A percentile compares a stretch with the other conserved stretches of the same genome.
Conservation (phyloP, 2,329 filamentous ascomycete genomes). For the Esteya vermicola region DNA sequence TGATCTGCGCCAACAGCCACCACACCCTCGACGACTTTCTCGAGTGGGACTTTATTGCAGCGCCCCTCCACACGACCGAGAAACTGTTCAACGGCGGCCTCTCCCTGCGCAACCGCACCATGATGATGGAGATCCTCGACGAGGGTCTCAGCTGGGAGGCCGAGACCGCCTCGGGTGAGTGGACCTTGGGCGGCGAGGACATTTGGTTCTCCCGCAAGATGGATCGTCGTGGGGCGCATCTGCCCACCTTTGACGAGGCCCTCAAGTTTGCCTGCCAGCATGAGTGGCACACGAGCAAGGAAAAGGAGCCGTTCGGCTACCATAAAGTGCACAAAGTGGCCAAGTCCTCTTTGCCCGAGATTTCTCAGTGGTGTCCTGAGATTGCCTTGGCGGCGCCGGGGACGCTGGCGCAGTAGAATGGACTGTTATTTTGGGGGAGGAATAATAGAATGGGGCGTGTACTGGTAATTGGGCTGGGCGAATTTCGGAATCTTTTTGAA, state of each 20-base stretch:
- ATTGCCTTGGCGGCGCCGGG: conserved; percentile 11
- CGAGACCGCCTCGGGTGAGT: conserved; percentile 18
- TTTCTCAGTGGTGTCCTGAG: conserved; percentile 13
- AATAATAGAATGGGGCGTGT: too few relatives aligned
- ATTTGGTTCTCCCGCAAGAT: conserved; percentile 14
- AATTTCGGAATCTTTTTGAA: conserved; percentile 1
- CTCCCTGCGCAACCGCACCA: conserved; percentile 20
- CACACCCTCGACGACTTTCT: conserved; percentile 20
- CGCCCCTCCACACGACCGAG: conserved; percentile 13
- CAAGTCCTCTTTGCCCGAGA: conserved; percentile 6
- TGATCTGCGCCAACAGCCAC: conserved; percentile 19
- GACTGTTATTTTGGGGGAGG: too few relatives aligned
- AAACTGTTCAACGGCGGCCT: conserved; percentile 21
- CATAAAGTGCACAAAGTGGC: conserved; percentile 14
- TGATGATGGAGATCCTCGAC: conserved; percentile 27
- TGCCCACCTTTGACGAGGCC: conserved; percentile 9
- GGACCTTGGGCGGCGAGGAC: conserved; percentile 13
- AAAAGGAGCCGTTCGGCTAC: conserved; percentile 12
- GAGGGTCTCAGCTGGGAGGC: conserved; percentile 19
- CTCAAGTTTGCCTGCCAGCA: conserved; percentile 13
- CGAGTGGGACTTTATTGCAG: conserved; percentile 21
- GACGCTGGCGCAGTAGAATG: conserved; percentile 4
- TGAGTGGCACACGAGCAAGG: conserved; percentile 10
- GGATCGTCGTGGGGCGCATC: conserved; percentile 7
- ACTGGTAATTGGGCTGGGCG: too few relatives aligned